Evolutionary conservation across 768 basidiomycete species (phyloP).

Genomic region (Cubamyces sp.): DNA sequence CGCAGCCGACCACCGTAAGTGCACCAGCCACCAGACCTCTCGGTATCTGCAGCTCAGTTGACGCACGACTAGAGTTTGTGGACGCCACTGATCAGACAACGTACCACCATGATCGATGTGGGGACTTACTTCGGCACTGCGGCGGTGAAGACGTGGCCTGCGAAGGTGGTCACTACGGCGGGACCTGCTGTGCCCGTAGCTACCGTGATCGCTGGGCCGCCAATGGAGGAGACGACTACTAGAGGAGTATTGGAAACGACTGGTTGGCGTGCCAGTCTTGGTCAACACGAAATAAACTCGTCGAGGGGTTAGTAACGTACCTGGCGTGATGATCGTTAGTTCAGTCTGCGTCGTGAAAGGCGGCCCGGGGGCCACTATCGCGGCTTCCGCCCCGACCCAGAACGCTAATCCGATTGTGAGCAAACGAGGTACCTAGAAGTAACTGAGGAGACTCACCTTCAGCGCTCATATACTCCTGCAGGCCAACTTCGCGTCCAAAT

Average conservation of each 20-base stretch:
- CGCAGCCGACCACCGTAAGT: constrained; percentile 23
- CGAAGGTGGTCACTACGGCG: constrained; percentile 24
- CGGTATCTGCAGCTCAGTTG: constrained; percentile 9
- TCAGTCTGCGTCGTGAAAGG: no score
- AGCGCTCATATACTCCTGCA: no score
- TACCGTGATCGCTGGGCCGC: constrained; percentile 32
- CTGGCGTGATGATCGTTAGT: no score
- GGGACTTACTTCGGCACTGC: constrained; percentile 13
- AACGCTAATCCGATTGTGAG: no score
- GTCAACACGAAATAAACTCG: no score
- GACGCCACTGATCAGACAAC: not conserved
- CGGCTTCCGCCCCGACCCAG: no score
- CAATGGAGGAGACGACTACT: constrained; percentile 31
- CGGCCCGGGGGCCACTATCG: no score
- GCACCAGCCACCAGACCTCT: constrained; percentile 21
- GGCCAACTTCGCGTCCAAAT: no score
- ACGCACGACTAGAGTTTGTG: constrained; percentile 1
- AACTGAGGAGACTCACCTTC: no score
- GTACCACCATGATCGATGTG: no score
- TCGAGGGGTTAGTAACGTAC: no score
- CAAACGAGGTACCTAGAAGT: no score
- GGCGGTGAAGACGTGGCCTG: constrained; percentile 29
- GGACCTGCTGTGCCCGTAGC: constrained; percentile 24
- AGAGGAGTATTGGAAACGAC: constrained; percentile 27
- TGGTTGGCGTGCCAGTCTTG: not conserved